These are phyloP conservation scores for Hevea brasiliensis DNA, from an alignment of 345 rosid species.

Conservation along the genomic window DNA sequence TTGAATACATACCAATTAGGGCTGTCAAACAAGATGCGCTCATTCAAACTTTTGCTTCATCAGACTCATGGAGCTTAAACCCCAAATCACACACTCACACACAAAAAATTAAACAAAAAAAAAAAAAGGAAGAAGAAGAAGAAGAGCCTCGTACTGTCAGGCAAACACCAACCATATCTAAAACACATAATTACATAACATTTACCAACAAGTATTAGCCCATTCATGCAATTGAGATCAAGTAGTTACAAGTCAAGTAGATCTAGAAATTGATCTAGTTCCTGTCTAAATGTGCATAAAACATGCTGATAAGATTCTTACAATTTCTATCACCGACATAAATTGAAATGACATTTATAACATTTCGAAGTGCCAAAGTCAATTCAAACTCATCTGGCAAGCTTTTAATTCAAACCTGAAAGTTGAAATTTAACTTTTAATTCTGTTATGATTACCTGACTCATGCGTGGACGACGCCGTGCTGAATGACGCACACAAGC, in stretches of 20 bases:
- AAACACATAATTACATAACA: too few species aligned
- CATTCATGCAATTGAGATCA: too few species aligned
- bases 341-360: neutral
- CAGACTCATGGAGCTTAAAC: too few species aligned
- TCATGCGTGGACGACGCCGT: constrained; percentile 77
- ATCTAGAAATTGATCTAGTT: too few species aligned
- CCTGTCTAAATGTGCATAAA: too few species aligned
- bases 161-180: too few species aligned
- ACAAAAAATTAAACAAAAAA: too few species aligned
- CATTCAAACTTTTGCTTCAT: neutral
- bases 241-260: neutral
- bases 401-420: neutral
- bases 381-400: neutral
- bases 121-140: too few species aligned
- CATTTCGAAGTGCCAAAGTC: neutral
- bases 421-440: neutral
- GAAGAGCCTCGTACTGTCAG: too few species aligned
- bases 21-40: neutral
- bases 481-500: constrained; percentile 91
- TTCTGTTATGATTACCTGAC: constrained; percentile 54
- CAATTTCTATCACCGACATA: neutral
- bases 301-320: too few species aligned
- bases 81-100: too few species aligned
- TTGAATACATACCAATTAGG: constrained; percentile 10
- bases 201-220: too few species aligned